Evolutionary conservation across 1,139 yeast genomes (phyloP), one percentile per base, ranked within the genome.

Genomic region (Blastobotrys raffinosifermentans): DNA sequence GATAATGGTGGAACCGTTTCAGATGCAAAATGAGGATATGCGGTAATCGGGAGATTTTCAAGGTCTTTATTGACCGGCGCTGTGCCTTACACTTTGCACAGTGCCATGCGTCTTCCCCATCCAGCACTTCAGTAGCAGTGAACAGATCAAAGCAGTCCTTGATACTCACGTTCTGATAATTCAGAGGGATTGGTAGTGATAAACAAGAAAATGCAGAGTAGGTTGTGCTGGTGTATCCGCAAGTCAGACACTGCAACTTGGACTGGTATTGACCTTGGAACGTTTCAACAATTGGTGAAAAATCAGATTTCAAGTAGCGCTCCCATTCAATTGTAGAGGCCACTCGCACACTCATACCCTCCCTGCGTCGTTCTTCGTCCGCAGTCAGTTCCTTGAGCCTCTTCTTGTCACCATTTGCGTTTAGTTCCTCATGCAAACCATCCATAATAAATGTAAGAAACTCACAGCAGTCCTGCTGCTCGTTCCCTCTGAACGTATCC

Each of bases 261-360:
- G 95, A 84, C 35, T 86, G 73, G 53, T 83, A 83, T 61, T 91
- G 96, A 1, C 96, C 96, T 59, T 87, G 96, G 54, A 86, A 85
- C 39, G 79, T 74, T 53, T 85, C 94, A 3, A 86, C 94, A 19
- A 91, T 73, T 1, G 83, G 73, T 25, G 96, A 87, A 50, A 83
- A 81, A 57, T 91, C 91, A 19, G 89, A 75, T 41, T 82, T 82
- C 39, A 86, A 66, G 56, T 86, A 87, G 43, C 95, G 69, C 55
- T 86, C 96, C 98, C 98, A 91, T 59, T 91, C 97, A 35, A 87
- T 80, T 0, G 94, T 78, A 0, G 96, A 81, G 0, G 96, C 97
- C 27, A 84, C 69, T 44, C 96, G 70, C 4, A 87, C 72, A 1
- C 94, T 85, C 54, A 86, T 61, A 19, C 65, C 61, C 55, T 91